Base-by-base conservation (phyloP, 1,284 basidiomycete species). In the Veloporphyrellus conicus region DNA sequence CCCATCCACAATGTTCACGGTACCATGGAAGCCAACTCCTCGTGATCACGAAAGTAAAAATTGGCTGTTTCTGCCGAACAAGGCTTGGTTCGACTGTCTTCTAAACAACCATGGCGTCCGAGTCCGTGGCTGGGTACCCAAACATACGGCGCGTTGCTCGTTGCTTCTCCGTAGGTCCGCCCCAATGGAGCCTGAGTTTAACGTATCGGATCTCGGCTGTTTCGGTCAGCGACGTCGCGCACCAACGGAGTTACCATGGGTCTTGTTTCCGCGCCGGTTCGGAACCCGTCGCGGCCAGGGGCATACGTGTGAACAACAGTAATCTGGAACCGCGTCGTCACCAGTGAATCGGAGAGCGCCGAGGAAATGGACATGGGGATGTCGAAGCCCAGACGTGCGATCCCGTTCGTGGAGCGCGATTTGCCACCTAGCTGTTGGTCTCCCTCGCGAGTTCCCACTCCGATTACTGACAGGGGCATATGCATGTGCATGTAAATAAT, bases 341-440 rank as follows among this genome's bases (percentile, higher is more conserved):
- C 77, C 1, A n/a, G 7, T 16, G n/a, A 20, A 35, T 35, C 6
- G 10, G 77, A 74, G 2, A 68, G 23, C 0, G 68, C 68, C 12
- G 77, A 81, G 20, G 68, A 78, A 15, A 73, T 71, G 49, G 71
- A 70, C 12, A 66, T 78, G 33, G 75, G 76, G 18, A 53, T 61
- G 12, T 76, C 76, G 2, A 62, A 79, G 4, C 71, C 76, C 52
- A 73, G 75, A 20, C 67, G 79, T 15, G 73, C 76, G 0, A 77
- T 71, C 1, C 77, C 79, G 66, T 79, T 79, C 5, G 76, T 74
- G 16, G 80, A 84, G 78, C 6, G 76, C 74, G 83, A 62, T 65
- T 77, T 40, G 78, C 73, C 5, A 75, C 76, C 7, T 5, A 61
- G 31, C 69, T 2, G 82, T 77, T 59, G 70, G 19, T 74, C 29